These are phyloP conservation scores for Kappamyces sp. DNA, from an alignment of 192 early-diverging fungal genomes.

Conservation along the genomic window DNA sequence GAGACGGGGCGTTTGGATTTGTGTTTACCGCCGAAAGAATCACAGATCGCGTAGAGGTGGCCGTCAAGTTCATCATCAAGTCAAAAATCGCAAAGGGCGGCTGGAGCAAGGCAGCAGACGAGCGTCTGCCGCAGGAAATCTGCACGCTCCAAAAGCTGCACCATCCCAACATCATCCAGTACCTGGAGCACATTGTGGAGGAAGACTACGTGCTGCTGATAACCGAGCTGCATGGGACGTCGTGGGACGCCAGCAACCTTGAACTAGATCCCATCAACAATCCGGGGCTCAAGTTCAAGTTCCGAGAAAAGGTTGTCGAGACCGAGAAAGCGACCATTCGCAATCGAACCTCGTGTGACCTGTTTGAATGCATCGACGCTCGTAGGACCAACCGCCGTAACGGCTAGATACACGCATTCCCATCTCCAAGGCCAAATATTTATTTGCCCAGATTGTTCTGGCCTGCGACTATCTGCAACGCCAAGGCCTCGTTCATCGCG, in stretches of 20 bases:
- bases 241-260: constrained; percentile 34
- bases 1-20: constrained; percentile 50
- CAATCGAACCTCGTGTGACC: constrained; percentile 37
- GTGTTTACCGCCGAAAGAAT: constrained; percentile 37
- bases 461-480: constrained; percentile 36
- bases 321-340: constrained; percentile 33
- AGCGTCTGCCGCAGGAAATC: constrained; percentile 33
- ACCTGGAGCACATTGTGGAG: constrained; percentile 39
- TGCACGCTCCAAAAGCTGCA: constrained; percentile 23
- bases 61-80: constrained; percentile 43
- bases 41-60: constrained; percentile 28
- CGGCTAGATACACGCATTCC: constrained; percentile 29
- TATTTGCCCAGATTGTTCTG: constrained; percentile 44
- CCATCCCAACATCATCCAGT: constrained; percentile 46
- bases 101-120: constrained; percentile 22
- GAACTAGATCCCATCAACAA: constrained; percentile 28
- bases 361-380: constrained; percentile 50
- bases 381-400: constrained; percentile 5
- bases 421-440: constrained; percentile 15
- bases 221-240: constrained; percentile 44
- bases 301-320: constrained; percentile 16
- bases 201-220: constrained; percentile 38
- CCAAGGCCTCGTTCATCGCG: constrained; percentile 35
- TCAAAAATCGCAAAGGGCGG: constrained; percentile 35
- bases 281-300: constrained; percentile 28